These are phyloP conservation scores for Eurotiales sp. DNA, from an alignment of 2,329 filamentous ascomycete genomes.

Conservation along the genomic window DNA sequence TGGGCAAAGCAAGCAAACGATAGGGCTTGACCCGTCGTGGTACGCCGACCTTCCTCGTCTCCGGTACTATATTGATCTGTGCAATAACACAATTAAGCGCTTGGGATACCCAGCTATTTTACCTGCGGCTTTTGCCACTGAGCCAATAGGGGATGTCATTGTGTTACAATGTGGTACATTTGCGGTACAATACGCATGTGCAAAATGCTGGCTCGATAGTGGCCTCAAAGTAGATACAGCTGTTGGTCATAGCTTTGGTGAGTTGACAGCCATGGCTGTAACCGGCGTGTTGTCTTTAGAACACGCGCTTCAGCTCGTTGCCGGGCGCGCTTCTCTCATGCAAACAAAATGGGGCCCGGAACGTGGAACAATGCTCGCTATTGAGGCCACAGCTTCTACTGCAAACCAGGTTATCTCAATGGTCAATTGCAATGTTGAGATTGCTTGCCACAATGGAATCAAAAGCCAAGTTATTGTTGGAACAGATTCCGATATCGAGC, in stretches of 20 bases:
- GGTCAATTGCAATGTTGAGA: constrained; percentile 21
- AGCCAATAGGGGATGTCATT: background rate
- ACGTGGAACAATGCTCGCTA: constrained; percentile 29
- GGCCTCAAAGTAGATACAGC: constrained; percentile 1
- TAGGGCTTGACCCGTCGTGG: constrained; percentile 4
- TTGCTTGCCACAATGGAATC: constrained; percentile 27
- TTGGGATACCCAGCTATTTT: background rate
- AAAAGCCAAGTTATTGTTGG: constrained; percentile 23
- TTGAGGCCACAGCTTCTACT: constrained; percentile 23
- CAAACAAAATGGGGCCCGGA: constrained; percentile 30
- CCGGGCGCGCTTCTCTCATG: constrained; percentile 31
- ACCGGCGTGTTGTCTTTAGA: constrained; percentile 11
- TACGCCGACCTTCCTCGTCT: constrained; percentile 1
- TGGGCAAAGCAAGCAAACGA: constrained; percentile 11
- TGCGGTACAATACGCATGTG: constrained; percentile 2
- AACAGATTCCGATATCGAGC: constrained; percentile 7
- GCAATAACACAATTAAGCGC: background rate
- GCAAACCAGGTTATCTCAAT: constrained; percentile 1
- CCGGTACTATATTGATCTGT: constrained; percentile 1
- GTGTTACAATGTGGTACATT: constrained; percentile 5
- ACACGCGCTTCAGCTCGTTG: constrained; percentile 30
- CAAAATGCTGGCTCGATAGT: constrained; percentile 2
- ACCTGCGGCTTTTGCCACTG: background rate
- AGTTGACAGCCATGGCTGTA: constrained; percentile 17
- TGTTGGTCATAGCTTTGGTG: constrained; percentile 18